phyloP scores from a whole-genome alignment of 2,329 filamentous ascomycete species.

The Aspergillus fructus region DNA sequence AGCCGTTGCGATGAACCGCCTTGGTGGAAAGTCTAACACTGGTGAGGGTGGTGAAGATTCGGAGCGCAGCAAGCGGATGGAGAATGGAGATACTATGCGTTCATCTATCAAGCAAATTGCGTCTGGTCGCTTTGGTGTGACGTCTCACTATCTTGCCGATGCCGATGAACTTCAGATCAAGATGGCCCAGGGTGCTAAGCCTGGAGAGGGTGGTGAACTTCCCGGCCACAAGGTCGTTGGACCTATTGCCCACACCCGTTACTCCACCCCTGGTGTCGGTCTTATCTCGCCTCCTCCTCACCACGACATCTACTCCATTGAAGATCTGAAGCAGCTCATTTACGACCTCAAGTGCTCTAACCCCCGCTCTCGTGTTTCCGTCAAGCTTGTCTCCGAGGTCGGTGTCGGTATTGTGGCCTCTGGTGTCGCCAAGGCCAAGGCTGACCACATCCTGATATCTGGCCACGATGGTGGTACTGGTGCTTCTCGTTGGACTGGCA shows the following conservation, averaged over 20 bases:
- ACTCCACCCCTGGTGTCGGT: slow-evolving; percentile 94
- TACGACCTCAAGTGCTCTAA: slow-evolving; percentile 98
- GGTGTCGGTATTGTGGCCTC: slow-evolving; percentile 97
- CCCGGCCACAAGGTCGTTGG: slow-evolving; percentile 95
- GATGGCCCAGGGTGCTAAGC: slow-evolving; percentile 98
- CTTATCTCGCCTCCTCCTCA: slow-evolving; percentile 94
- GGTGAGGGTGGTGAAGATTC: slow-evolving; percentile 96
- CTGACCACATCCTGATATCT: slow-evolving; percentile 94
- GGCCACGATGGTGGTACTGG: slow-evolving; percentile 96
- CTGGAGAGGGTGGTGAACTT: slow-evolving; percentile 94
- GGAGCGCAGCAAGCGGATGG: slow-evolving; percentile 79
- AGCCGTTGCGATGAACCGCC: slow-evolving; percentile 92
- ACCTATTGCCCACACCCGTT: slow-evolving; percentile 88
- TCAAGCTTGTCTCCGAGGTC: slow-evolving; percentile 96
- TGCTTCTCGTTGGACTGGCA: slow-evolving; percentile 96
- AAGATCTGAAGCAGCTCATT: slow-evolving; percentile 95
- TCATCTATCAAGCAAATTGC: slow-evolving; percentile 98
- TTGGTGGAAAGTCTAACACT: slow-evolving; percentile 96
- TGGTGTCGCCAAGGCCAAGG: slow-evolving; percentile 95
- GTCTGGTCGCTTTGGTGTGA: slow-evolving; percentile 93
- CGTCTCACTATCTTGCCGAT: slow-evolving; percentile 89
- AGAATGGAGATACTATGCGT: slow-evolving; percentile 94
- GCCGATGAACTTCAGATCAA: slow-evolving; percentile 98
- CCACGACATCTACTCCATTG: slow-evolving; percentile 98
- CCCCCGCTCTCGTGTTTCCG: slow-evolving; percentile 85